phyloP scores from a whole-genome alignment of 2,329 filamentous ascomycete species.

The Paraphaeosphaeria minitans region DNA sequence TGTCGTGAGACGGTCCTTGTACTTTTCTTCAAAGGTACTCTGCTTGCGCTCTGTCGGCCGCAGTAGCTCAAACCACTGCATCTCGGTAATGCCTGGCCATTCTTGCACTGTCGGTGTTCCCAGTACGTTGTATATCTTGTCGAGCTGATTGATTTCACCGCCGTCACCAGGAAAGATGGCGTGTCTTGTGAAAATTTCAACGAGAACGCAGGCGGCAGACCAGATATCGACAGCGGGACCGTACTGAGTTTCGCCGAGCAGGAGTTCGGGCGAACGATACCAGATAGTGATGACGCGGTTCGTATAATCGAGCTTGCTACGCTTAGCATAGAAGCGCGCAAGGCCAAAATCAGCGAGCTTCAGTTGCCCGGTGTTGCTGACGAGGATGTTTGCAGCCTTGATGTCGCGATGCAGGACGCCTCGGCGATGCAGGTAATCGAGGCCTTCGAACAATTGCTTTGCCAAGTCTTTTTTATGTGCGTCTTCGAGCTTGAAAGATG shows the following conservation, averaged over 20 bases:
- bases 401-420: slow-evolving; percentile 98
- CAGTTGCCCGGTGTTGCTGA: slow-evolving; percentile 84
- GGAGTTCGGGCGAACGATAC: slow-evolving; percentile 94
- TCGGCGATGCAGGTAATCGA: slow-evolving; percentile 89
- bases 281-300: slow-evolving; percentile 99
- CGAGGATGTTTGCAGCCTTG: slow-evolving; percentile 96
- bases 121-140: slow-evolving; percentile 93
- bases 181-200: slow-evolving; percentile 92
- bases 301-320: slow-evolving; percentile 90
- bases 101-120: slow-evolving; percentile 83
- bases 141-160: slow-evolving; percentile 92
- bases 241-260: slow-evolving; percentile 93
- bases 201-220: slow-evolving; percentile 95
- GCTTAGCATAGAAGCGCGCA: slow-evolving; percentile 94
- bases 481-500: slow-evolving; percentile 81
- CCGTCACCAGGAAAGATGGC: slow-evolving; percentile 96
- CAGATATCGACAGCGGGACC: slow-evolving; percentile 96
- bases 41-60: slow-evolving; percentile 75
- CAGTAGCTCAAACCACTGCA: slow-evolving; percentile 96
- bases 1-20: slow-evolving; percentile 74
- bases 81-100: slow-evolving; percentile 90
- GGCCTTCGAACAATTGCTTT: slow-evolving; percentile 88
- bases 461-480: slow-evolving; percentile 93
- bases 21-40: slow-evolving; percentile 81
- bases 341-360: slow-evolving; percentile 97